Percentiles rank a stretch among this genome's conserved stretches.
Conservation (phyloP, 129 eudicot species). For the Tanacetum coccineum region DNA sequence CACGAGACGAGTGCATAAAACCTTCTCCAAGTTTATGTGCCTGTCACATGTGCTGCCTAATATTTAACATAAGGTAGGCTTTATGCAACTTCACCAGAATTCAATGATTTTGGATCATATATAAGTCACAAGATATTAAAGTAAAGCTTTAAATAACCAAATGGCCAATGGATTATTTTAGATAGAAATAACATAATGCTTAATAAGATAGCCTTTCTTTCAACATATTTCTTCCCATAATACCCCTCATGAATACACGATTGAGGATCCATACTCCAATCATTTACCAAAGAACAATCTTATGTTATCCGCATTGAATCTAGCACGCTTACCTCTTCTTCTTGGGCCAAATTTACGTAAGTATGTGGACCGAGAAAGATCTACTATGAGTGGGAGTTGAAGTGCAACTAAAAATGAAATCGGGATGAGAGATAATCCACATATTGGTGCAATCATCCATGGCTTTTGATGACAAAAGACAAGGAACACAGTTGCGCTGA, state of each 20-base stretch:
- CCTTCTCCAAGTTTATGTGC: no score
- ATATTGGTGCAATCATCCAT: slow-evolving; percentile 29
- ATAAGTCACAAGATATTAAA: no score
- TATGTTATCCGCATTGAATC: not conserved
- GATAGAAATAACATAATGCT: no score
- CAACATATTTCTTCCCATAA: no score
- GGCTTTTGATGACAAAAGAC: slow-evolving; percentile 11
- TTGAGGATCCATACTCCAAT: not conserved
- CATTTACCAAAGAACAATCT: slow-evolving; percentile 3
- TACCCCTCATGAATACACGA: not conserved
- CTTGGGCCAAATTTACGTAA: slow-evolving; percentile 6
- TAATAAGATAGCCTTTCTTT: no score
- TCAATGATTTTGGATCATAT: no score
- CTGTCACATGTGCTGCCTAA: no score
- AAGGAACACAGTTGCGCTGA: slow-evolving; percentile 25
- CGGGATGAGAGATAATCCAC: slow-evolving; percentile 17
- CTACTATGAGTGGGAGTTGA: slow-evolving; percentile 30
- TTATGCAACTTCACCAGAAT: no score
- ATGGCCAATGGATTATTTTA: no score
- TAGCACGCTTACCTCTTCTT: not conserved
- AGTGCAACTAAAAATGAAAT: slow-evolving; percentile 14
- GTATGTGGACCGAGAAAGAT: slow-evolving; percentile 17
- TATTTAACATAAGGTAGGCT: no score
- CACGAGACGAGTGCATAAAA: no score
- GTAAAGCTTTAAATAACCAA: no score